Base-by-base conservation (phyloP, 805 yeast species). In the Lipomyces mesembrius region DNA sequence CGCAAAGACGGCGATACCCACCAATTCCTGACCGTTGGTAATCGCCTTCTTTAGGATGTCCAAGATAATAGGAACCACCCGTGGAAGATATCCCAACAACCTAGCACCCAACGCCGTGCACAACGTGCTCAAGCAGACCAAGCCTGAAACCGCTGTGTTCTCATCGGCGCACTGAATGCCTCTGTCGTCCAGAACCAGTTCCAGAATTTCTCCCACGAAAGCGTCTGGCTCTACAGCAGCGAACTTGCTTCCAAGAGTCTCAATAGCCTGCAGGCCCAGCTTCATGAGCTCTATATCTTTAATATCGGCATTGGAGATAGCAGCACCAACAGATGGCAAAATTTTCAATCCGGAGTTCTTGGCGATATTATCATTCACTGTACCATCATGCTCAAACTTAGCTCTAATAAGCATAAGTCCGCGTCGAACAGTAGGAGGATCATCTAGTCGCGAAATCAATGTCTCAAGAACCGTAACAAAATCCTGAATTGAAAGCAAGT, bases 81-180 rank as follows among this genome's bases (percentile, higher is more conserved):
- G 88, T 39, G 98, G 91, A 82, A 92, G 90, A 74, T 83, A 85
- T 6, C 96, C 93, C 75, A 95, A 88, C 69, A 88, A 83, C 75
- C 92, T 90, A 22, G 96, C 93, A 62, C 99, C 99, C 57, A 93
- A 78, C 29, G 87, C 84, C 61, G 87, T 85, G 63, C 91, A 84
- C 64, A 92, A 56, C 12, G 72, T 66, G 43, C 91, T 86, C 68
- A 91, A 84, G 66, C 89, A 87, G 72, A 88, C 85, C 65, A 92
- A 81, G 0, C 97, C 85, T 0, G 97, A 85, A 46, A 95, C 85
- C 37, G 87, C 81, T 7, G 91, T 78, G 71, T 90, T 96, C 12
- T 88, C 84, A 62, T 82, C 81, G 1, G 74, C 76, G 70, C 82
- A 84, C 68, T 82, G 77, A 62, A 92, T 78, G 34, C 94, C 91